Evolutionary conservation across 2,329 filamentous ascomycete species (phyloP).

Genomic region (Iodosphaeria phyllophila): DNA sequence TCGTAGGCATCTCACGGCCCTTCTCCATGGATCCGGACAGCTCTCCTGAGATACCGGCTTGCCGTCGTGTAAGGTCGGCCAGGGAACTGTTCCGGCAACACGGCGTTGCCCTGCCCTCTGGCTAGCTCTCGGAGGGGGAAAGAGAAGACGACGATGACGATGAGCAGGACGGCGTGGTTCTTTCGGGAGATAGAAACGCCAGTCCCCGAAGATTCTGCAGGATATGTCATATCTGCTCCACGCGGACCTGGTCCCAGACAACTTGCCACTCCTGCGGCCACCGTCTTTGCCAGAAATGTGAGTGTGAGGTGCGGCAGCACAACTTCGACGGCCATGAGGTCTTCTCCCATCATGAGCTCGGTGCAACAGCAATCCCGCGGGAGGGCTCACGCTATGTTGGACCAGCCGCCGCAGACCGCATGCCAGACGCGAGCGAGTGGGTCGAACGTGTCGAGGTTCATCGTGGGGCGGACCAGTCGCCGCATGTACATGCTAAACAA

Average conservation of each 20-base stretch:
- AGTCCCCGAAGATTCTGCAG: constrained; percentile 12
- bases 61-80: constrained; percentile 20
- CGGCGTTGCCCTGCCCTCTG: constrained; percentile 23
- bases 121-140: constrained; percentile 27
- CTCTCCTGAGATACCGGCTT: constrained; percentile 13
- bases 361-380: constrained; percentile 3
- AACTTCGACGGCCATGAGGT: constrained; percentile 6
- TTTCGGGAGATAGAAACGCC: constrained; percentile 15
- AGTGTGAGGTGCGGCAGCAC: constrained; percentile 13
- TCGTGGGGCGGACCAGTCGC: too few relatives aligned
- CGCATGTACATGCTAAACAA: too few relatives aligned
- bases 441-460: too few relatives aligned
- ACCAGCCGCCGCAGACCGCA: constrained; percentile 3
- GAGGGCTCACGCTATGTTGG: constrained; percentile 4
- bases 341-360: constrained; percentile 7
- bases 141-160: too few relatives aligned
- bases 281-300: constrained; percentile 27
- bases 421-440: too few relatives aligned
- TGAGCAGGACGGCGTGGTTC: constrained; percentile 13
- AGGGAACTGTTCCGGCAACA: constrained; percentile 27
- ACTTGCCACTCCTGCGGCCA: constrained; percentile 31
- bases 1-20: too few relatives aligned
- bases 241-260: constrained; percentile 16
- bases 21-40: constrained; percentile 5
- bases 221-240: constrained; percentile 31